phyloP scores from a whole-genome alignment of 805 yeast species.

The Hanseniaspora singularis region DNA sequence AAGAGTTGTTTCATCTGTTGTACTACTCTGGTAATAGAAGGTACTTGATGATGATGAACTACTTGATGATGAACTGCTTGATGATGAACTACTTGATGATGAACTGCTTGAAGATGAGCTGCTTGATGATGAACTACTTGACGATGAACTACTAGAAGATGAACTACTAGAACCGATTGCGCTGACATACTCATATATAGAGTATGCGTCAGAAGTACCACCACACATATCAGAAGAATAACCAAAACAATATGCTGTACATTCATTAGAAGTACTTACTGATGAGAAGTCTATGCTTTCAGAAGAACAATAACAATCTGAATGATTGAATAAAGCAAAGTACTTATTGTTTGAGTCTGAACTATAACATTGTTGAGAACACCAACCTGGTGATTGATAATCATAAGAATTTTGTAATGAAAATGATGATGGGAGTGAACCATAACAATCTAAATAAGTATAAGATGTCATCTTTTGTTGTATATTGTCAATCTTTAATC shows the following conservation, averaged over 20 bases:
- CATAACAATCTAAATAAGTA: constrained; percentile 23
- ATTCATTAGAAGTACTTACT: constrained; percentile 18
- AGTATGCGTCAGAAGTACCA: constrained; percentile 36
- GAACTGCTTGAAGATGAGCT: constrained; percentile 1
- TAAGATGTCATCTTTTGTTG: constrained; percentile 15
- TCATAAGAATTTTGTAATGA: constrained; percentile 19
- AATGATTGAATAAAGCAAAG: constrained; percentile 24
- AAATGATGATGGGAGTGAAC: constrained; percentile 26
- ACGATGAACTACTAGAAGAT: neutral
- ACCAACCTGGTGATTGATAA: constrained; percentile 25
- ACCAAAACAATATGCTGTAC: constrained; percentile 40
- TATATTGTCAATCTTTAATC: too few species aligned
- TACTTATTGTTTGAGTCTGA: constrained; percentile 18
- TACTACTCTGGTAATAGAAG: too few species aligned
- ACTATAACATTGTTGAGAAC: constrained; percentile 21
- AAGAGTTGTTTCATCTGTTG: too few species aligned
- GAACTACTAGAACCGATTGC: constrained; percentile 16
- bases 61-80: constrained; percentile 3
- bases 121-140: constrained; percentile 10
- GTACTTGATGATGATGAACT: constrained; percentile 17
- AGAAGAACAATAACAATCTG: constrained; percentile 28
- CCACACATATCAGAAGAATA: constrained; percentile 52
- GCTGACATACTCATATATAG: constrained; percentile 33
- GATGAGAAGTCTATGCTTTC: constrained; percentile 19
- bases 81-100: constrained; percentile 7